Evolutionary conservation across 768 basidiomycete species (phyloP), one percentile per base, ranked within the genome.

Genomic region (Kwoniella dejecticola): DNA sequence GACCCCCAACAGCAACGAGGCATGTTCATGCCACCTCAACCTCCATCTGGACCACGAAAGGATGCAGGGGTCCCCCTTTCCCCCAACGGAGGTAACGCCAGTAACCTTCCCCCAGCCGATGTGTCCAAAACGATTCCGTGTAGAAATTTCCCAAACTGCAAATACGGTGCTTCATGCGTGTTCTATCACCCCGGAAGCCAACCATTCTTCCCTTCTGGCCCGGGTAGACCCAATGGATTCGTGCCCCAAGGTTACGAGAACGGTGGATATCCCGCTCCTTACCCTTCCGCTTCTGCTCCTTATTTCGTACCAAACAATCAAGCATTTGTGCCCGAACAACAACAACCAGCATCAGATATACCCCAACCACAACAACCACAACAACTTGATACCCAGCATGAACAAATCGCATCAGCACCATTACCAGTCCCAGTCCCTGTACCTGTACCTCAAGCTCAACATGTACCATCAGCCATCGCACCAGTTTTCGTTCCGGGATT

Each of bases 141-240:
- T 60, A 66, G 79, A 54, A 79, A 79, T 67, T 80, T 79, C 69
- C 79, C 79, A 26, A 75, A 76, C 58, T 80, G 79, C 65, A 71
- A 77, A 47, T 80, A 78, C 64, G 79, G 77, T 19, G 50, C 60
- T 50, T 64, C 69, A 12, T 79, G 79, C 47, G 73, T 74, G 19
- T 80, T 80, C 76, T 75, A 70, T 55, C 79, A 78, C 54, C 79
- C 79, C 30, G 40, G 55, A 8, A 63, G 59, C 15, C 69, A 70
- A 52, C 71, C 60, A 19, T 67, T 67, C 56, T 66, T 53, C 66
- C 64, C 59, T 48, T 26, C 55, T 26, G 31, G 40, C 24, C 38
- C 38, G 15, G 46, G 13, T 4, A 46, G 52, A 30, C 41, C 42
- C 23, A 55, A 54, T 31, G 55, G 55, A 23, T 62, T 62, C 41